Evolutionary conservation across 352 stramenopile genomes (phyloP).

Genomic region (Phytophthora pisi): DNA sequence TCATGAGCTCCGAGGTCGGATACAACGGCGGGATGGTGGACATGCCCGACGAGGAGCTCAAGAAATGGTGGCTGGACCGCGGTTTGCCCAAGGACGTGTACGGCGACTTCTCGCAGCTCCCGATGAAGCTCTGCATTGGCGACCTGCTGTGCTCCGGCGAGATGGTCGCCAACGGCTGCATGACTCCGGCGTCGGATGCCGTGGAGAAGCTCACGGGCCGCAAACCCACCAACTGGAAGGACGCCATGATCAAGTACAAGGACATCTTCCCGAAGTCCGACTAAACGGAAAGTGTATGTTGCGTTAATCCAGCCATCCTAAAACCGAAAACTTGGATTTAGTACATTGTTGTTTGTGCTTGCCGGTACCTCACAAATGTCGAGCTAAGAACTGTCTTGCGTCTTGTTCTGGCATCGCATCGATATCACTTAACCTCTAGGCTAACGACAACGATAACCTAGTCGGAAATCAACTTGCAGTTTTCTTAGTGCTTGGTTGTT

Average conservation of each 20-base stretch:
- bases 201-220: constrained; percentile 25
- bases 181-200: constrained; percentile 13
- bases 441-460: no score
- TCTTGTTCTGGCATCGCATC: no score
- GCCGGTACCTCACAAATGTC: no score
- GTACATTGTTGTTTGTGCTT: no score
- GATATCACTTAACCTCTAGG: no score
- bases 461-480: no score
- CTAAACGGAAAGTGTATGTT: neutral
- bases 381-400: no score
- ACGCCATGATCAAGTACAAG: constrained; percentile 24
- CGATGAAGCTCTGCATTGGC: constrained; percentile 28
- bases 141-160: constrained; percentile 21
- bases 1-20: constrained; percentile 8
- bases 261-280: constrained; percentile 22
- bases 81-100: constrained; percentile 19
- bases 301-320: neutral
- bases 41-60: constrained; percentile 19
- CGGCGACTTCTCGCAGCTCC: constrained; percentile 23
- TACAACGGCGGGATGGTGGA: constrained; percentile 21
- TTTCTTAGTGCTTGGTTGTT: no score
- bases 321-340: no score
- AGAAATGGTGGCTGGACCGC: constrained; percentile 23
- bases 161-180: constrained; percentile 21
- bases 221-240: constrained; percentile 18